Evolutionary conservation across 2,329 filamentous ascomycete genomes (phyloP).

Genomic region (Alternaria burnsii): DNA sequence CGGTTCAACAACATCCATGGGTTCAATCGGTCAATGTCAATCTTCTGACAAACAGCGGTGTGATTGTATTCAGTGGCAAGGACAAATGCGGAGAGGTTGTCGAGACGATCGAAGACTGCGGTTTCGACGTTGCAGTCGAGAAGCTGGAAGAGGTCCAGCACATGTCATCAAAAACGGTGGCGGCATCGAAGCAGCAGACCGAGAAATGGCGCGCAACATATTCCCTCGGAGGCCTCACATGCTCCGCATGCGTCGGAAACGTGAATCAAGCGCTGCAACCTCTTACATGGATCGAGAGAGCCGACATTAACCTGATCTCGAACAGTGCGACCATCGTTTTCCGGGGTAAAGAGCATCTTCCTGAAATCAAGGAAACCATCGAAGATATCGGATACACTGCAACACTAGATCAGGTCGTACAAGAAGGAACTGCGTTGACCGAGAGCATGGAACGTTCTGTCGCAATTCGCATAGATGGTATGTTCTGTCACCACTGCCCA

Average conservation of each 20-base stretch:
- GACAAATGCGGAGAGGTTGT: constrained; percentile 56
- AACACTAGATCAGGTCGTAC: constrained; percentile 45
- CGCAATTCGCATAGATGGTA: constrained; percentile 52
- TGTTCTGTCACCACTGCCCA: constrained; percentile 59
- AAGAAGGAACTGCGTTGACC: neutral
- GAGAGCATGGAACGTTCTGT: constrained; percentile 40
- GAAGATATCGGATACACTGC: constrained; percentile 58
- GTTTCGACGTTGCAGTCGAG: constrained; percentile 53
- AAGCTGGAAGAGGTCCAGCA: constrained; percentile 35
- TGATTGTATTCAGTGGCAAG: constrained; percentile 59
- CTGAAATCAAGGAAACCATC: constrained; percentile 59
- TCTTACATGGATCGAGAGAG: constrained; percentile 56
- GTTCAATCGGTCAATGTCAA: constrained; percentile 60
- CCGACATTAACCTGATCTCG: constrained; percentile 61
- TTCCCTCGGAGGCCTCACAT: constrained; percentile 66
- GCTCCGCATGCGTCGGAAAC: constrained; percentile 62
- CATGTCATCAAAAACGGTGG: neutral
- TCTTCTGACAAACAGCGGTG: constrained; percentile 61
- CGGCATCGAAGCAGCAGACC: constrained; percentile 11
- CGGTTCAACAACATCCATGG: constrained; percentile 58
- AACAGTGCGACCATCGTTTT: constrained; percentile 62
- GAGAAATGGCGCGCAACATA: constrained; percentile 55
- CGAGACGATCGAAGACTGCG: constrained; percentile 61
- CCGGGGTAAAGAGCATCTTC: constrained; percentile 55
- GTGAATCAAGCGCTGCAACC: constrained; percentile 59